Percentiles rank a stretch among this genome's conserved stretches.
These are phyloP conservation scores for Fraxinus paxiana DNA, from an alignment of 305 asterid species.

Conservation along the genomic window DNA sequence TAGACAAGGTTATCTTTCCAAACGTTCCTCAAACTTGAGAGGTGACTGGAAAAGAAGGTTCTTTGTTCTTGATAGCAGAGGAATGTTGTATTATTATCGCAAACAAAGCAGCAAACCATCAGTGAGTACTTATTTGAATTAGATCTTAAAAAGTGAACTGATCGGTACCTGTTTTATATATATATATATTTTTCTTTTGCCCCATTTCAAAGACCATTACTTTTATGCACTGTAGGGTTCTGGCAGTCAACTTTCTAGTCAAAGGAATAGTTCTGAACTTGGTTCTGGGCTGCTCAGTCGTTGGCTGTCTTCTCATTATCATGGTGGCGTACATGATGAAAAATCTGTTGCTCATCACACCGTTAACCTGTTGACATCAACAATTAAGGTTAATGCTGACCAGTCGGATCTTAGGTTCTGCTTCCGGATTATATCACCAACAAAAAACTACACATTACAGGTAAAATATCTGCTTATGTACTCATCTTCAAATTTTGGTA, in stretches of 20 bases:
- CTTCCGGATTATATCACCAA: slow-evolving; percentile 96
- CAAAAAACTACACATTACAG: slow-evolving; percentile 97
- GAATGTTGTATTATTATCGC: slow-evolving; percentile 98
- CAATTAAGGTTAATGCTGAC: slow-evolving; percentile 98
- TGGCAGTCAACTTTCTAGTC: slow-evolving; percentile 75
- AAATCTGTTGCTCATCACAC: slow-evolving; percentile 99
- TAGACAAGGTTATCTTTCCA: slow-evolving; percentile 97
- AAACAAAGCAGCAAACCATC: slow-evolving; percentile 95
- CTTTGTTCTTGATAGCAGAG: slow-evolving; percentile 98
- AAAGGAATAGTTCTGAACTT: slow-evolving; percentile 94
- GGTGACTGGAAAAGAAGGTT: slow-evolving; percentile 99
- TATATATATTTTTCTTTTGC: neutral
- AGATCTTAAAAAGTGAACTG: neutral
- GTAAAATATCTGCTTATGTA: slow-evolving; percentile 37
- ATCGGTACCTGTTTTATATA: neutral
- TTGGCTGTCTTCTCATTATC: slow-evolving; percentile 96
- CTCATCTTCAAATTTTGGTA: slow-evolving; percentile 8
- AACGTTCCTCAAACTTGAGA: slow-evolving; percentile 93
- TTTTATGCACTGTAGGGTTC: slow-evolving; percentile 57
- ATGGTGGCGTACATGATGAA: slow-evolving; percentile 97
- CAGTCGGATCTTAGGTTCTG: slow-evolving; percentile 98
- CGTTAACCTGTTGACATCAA: slow-evolving; percentile 91
- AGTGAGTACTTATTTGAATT: slow-evolving; percentile 52
- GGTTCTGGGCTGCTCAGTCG: slow-evolving; percentile 97
- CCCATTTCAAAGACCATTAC: slow-evolving; percentile 10